Evolutionary conservation across 768 basidiomycete genomes (phyloP), one percentile per base, ranked within the genome.

Genomic region (Sporobolomyces pararoseus): DNA sequence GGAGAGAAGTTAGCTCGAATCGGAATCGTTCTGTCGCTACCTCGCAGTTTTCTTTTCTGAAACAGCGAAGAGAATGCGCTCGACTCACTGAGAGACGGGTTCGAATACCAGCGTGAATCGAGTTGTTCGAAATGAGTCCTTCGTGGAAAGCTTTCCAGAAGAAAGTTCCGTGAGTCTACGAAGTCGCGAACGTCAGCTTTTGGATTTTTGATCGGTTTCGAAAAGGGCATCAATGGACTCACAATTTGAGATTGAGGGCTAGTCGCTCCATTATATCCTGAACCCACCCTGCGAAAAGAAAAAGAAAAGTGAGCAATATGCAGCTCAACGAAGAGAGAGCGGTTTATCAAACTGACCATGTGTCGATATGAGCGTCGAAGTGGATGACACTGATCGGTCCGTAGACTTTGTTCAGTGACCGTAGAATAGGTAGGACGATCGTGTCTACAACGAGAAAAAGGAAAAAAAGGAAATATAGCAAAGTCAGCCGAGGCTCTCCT

Each of bases 101-200:
- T 51, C 91, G 83, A 70, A 94, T 88, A 6, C 92, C 91, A 13
- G 87, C 92, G 77, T 94, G 92, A 32, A 94, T 85, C 70, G 88
- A 84, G 68, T 72, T 75, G 19, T 87, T 86, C 39, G 84, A 79
- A 83, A 93, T 84, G 47, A 91, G 82, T 2, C 89, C 88, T 77
- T 91, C 89, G 75, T 89, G 84, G 31, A 84, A 83, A 0, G 92
- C 92, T 44, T 89, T 78, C 78, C 86, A 85, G 81, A 93, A 94
- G 82, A 91, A 93, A 1, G 88, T 89, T 63, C 68, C 59, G 49
- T 72, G 67, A 19, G 74, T 70, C 54, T 68, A 27, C 17, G 21
- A 32, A 3, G 32, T 21, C 2, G 32, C 14, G 39, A 35, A 25
- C 17, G 7, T 7, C 17, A 46, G 29, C 49, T 25, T 21, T 23